Evolutionary conservation across 2,329 filamentous ascomycete genomes (phyloP), one percentile per base, ranked within the genome.

Genomic region (Aspergillus pseudotamarii): DNA sequence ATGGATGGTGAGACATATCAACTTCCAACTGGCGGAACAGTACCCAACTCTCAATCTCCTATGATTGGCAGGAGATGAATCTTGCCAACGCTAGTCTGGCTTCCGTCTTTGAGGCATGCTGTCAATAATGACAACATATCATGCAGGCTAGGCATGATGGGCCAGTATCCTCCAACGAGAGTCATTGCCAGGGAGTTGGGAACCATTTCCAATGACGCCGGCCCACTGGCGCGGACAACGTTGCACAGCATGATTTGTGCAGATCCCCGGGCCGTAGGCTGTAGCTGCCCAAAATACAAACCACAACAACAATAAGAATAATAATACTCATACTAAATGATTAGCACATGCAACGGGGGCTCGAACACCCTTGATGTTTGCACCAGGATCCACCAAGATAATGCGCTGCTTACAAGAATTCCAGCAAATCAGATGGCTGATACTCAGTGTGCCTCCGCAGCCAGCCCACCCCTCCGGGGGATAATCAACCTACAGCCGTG

Each of bases 181-280:
- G 51, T 41, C 59, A 63, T 55, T 57, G 61, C 50, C 58, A 53
- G 59, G 59, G 63, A 62, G 55, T 60, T 67, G 54, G 61, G 59
- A 59, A 32, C 57, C 55, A 58, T 64, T 61, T 64, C 43, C 57
- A 57, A 62, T 62, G 62, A 60, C 51, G 56, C 53, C 61, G 57
- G 59, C 64, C 51, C 57, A 61, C 61, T 66, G 61, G 60, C 57
- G 63, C 62, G 51, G 60, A 46, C 63, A 63, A 69, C 61, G 65
- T 70, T 65, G 65, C 69, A 70, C 69, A 26, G 60, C 66, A 63
- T 65, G 66, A 64, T 68, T 66, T 67, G 66, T 65, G 64, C 66
- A 66, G 64, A 63, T 61, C 65, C 54, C 55, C 51, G 32, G 51
- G 32, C 51, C 51, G 51, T 55, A 55, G 51, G 21, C 51, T 55